Evolutionary conservation across 2,329 filamentous ascomycete species (phyloP).

Genomic region (Cordyceps fumosorosea): DNA sequence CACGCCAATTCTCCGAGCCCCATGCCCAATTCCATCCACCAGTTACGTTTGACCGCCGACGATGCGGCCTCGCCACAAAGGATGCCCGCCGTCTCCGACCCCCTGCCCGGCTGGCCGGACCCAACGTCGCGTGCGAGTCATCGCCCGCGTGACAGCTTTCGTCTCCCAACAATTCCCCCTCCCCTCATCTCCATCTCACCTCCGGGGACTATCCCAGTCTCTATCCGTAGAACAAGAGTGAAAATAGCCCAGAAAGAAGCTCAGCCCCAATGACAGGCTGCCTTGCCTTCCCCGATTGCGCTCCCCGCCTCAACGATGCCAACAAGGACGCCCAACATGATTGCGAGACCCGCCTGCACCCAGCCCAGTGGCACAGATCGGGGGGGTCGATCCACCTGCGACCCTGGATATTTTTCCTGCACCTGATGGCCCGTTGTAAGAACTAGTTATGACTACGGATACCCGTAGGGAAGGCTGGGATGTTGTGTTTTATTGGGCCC

Average conservation of each 20-base stretch:
- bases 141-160: neutral
- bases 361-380: too few relatives aligned
- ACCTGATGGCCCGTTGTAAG: neutral
- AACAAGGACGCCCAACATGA: neutral
- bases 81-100: neutral
- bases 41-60: neutral
- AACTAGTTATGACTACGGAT: neutral
- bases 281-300: neutral
- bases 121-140: neutral
- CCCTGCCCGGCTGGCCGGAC: neutral
- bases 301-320: neutral
- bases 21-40: neutral
- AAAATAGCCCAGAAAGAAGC: neutral
- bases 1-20: neutral
- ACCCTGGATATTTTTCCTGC: neutral
- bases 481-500: neutral
- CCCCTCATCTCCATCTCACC: neutral
- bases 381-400: neutral
- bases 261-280: neutral
- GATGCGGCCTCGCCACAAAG: neutral
- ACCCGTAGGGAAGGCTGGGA: neutral
- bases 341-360: constrained; percentile 1
- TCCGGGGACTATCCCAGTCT: neutral
- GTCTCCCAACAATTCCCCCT: neutral
- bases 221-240: neutral